Base-by-base conservation (phyloP, 371 early-diverging fungal genomes). In the Dichotomocladium elegans region DNA sequence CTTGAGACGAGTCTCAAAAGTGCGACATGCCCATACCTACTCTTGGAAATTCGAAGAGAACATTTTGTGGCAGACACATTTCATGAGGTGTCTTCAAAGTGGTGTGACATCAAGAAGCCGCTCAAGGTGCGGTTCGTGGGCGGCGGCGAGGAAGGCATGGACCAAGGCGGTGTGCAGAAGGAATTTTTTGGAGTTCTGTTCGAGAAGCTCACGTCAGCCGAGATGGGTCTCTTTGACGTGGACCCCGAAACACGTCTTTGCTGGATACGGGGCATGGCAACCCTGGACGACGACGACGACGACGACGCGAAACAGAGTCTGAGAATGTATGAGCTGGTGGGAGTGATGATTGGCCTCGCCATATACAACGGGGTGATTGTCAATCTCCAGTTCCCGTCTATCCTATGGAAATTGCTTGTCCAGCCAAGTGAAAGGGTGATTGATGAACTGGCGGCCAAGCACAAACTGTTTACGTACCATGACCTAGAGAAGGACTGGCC, bases 91-190 rank as follows among this genome's bases (percentile, higher is more conserved):
- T 62, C 69, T 3, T 57, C 51, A 6, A 72, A 76, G 34, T 68
- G 61, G 69, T 44, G 63, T 3, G 86, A 86, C 43, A 57, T 89
- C 27, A 93, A 94, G 60, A 89, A 92, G 55, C 88, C 87, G 0
- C 70, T 96, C 19, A 86, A 87, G 33, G 87, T 95, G 45, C 80
- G 85, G 59, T 95, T 95, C 74, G 65, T 89, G 8, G 84, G 81
- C 7, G 86, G 90, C 35, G 94, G 90, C 9, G 96, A 96, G 66
- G 88, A 86, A 56, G 84, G 89, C 70, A 91, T 87, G 51, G 98
- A 98, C 68, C 95, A 90, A 47, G 99, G 99, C 14, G 99, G 99
- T 1, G 80, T 99, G 6, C 89, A 92, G 51, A 96, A 96, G 57
- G 99, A 99, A 51, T 97, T 94, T 87, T 94, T 95, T 65, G 80